Base-by-base conservation (phyloP, 345 rosid genomes). In the Erucastrum elatum region DNA sequence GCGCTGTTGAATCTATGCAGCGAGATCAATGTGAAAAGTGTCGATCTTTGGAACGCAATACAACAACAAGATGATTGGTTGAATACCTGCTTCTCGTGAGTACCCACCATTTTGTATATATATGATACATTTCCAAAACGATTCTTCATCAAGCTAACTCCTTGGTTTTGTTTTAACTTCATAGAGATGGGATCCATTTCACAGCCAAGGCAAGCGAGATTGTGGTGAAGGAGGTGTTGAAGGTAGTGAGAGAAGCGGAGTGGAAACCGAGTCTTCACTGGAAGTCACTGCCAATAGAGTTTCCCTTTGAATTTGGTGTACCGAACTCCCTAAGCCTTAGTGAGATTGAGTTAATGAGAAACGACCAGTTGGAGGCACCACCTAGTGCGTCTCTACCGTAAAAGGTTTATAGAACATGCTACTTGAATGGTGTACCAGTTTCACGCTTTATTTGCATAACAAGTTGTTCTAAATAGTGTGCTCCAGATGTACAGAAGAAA, bases 151-250 rank as follows among this genome's bases (percentile, higher is more conserved):
- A 12, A 44, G 4, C 72, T 66, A 29, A 76, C 27, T 44, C 9
- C 12, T 64, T 30, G 31, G 3, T 12, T 7, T 62, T 75, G 51
- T 46, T 53, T 55, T 25, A 13, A 49, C 59, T 65, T 11, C n/a
- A 46, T 71, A 92, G 97, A 60, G 97, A 94, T 61, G 98, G 98
- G 27, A 68, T 90, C 70, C 97, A 91, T 83, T 82, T 94, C 15
- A 53, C 98, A 4, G 67, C 86, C 0, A 87, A 86, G 68, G 97
- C 91, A n/a, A 91, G 91, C 76, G 82, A 85, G 79, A 44, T 94
- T 13, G 91, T 87, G 0, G 86, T 78, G 29, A 83, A 76, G 75
- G 96, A 89, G 87, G 84, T 94, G 13, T 16, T 88, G 66, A 86
- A 83, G 72, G 88, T 75, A 10, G 70, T 94, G 35, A 78, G 60